A percentile compares a stretch with the other conserved stretches of the same genome.
These are phyloP conservation scores for Pseudohyphozyma bogoriensis DNA, from an alignment of 768 basidiomycete species.

Conservation along the genomic window DNA sequence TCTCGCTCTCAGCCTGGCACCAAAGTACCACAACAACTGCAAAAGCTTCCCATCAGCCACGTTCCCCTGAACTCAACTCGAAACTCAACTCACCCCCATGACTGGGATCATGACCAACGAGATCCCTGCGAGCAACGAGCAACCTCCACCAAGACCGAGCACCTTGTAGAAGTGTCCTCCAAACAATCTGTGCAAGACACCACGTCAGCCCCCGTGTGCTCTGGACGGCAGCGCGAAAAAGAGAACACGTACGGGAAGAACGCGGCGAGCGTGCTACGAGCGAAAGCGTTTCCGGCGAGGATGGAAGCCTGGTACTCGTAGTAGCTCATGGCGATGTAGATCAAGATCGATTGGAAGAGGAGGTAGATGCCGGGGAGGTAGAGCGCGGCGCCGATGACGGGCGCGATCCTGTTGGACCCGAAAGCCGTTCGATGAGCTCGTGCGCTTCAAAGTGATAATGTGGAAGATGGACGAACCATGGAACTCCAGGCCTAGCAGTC, in stretches of 20 bases:
- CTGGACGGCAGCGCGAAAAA: too few species aligned
- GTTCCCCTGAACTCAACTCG: too few species aligned
- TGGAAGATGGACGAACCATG: background rate
- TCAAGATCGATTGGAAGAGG: slow-evolving; percentile 11
- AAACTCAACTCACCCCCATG: slow-evolving; percentile 16
- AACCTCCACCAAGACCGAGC: slow-evolving; percentile 37
- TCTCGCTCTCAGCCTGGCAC: too few species aligned
- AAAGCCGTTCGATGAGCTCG: background rate
- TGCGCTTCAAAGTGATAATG: background rate
- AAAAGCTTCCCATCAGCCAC: too few species aligned
- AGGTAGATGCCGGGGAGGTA: slow-evolving; percentile 22
- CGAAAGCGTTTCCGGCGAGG: slow-evolving; percentile 34
- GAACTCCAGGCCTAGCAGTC: slow-evolving; percentile 20
- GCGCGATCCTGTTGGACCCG: slow-evolving; percentile 29
- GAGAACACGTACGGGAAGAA: too few species aligned
- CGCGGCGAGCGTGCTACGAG: too few species aligned
- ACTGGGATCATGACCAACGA: slow-evolving; percentile 37
- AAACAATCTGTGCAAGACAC: too few species aligned
- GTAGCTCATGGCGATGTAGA: slow-evolving; percentile 3
- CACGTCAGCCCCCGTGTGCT: too few species aligned
- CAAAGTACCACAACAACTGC: too few species aligned
- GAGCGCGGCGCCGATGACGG: slow-evolving; percentile 11
- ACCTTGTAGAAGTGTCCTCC: slow-evolving; percentile 33
- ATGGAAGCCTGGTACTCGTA: background rate
- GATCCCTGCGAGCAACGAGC: slow-evolving; percentile 35